phyloP scores from a whole-genome alignment of 2,329 filamentous ascomycete species.

The Ophiostoma sp. region DNA sequence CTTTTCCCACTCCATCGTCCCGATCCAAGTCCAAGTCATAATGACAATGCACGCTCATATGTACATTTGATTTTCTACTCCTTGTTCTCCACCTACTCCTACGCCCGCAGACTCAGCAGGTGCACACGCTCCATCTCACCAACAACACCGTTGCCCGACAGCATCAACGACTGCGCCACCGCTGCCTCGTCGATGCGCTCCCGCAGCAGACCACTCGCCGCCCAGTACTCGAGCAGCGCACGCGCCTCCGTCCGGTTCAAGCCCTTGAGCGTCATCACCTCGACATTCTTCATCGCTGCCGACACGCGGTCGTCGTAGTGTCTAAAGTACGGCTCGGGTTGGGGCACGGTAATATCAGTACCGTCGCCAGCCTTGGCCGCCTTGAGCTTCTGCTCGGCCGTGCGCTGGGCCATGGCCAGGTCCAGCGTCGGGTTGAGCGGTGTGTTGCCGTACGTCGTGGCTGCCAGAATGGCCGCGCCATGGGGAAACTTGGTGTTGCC shows the following conservation, averaged over 20 bases:
- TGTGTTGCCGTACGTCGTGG: slow-evolving; percentile 71
- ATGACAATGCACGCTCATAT: slow-evolving; percentile 1
- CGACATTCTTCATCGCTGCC: slow-evolving; percentile 51
- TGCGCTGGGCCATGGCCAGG: slow-evolving; percentile 60
- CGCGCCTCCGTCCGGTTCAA: slow-evolving; percentile 74
- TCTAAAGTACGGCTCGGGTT: slow-evolving; percentile 54
- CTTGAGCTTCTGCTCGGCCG: slow-evolving; percentile 40
- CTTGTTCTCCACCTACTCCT: background rate
- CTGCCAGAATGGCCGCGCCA: slow-evolving; percentile 76
- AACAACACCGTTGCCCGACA: slow-evolving; percentile 77
- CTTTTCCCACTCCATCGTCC: slow-evolving; percentile 1
- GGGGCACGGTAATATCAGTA: slow-evolving; percentile 34
- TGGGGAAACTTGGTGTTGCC: slow-evolving; percentile 61
- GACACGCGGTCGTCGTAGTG: slow-evolving; percentile 60
- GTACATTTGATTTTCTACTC: background rate
- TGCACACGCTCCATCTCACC: slow-evolving; percentile 78
- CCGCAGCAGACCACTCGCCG: slow-evolving; percentile 76
- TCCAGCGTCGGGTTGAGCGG: slow-evolving; percentile 66
- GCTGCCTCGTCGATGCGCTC: slow-evolving; percentile 66
- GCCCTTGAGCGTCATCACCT: slow-evolving; percentile 62
- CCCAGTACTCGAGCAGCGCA: slow-evolving; percentile 89
- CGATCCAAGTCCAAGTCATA: background rate
- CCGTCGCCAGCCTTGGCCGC: background rate
- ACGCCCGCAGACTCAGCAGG: slow-evolving; percentile 51
- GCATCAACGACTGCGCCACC: slow-evolving; percentile 79